These are phyloP conservation scores for Tephrocybe sp. DNA, from an alignment of 768 basidiomycete species.

Conservation along the genomic window DNA sequence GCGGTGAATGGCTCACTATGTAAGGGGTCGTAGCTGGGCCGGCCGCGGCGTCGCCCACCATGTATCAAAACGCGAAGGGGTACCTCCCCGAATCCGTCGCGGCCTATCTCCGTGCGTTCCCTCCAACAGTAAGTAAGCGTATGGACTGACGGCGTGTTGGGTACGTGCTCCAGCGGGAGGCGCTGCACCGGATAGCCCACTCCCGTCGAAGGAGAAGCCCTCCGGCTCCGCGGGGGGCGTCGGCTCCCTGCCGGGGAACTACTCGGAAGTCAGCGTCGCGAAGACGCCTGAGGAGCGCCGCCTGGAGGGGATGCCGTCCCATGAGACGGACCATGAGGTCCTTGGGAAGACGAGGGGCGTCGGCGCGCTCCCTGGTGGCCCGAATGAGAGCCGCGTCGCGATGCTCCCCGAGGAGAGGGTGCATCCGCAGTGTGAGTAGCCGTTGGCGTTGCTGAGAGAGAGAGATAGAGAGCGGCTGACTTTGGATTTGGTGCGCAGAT, in stretches of 20 bases:
- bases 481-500: no score
- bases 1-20: no score
- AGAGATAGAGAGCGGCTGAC: no score
- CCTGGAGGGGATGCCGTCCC: slow-evolving; percentile 14
- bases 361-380: slow-evolving; percentile 17
- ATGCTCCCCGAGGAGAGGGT: slow-evolving; percentile 11
- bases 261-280: slow-evolving; percentile 45
- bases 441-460: no score
- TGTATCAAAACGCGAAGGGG: slow-evolving; percentile 6
- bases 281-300: slow-evolving; percentile 47
- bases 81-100: slow-evolving; percentile 6
- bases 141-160: no score
- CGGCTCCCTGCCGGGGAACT: slow-evolving; percentile 48
- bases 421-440: slow-evolving; percentile 5
- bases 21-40: no score
- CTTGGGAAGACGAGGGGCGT: slow-evolving; percentile 16
- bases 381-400: slow-evolving; percentile 14
- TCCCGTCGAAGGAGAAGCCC: slow-evolving; percentile 17
- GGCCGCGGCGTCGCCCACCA: neutral
- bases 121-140: no score
- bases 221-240: slow-evolving; percentile 34
- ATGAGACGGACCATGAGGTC: slow-evolving; percentile 11
- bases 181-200: neutral
- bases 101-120: slow-evolving; percentile 11
- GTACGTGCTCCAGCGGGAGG: neutral